Evolutionary conservation across 2,329 filamentous ascomycete genomes (phyloP).

Genomic region (Penicillium italicum): DNA sequence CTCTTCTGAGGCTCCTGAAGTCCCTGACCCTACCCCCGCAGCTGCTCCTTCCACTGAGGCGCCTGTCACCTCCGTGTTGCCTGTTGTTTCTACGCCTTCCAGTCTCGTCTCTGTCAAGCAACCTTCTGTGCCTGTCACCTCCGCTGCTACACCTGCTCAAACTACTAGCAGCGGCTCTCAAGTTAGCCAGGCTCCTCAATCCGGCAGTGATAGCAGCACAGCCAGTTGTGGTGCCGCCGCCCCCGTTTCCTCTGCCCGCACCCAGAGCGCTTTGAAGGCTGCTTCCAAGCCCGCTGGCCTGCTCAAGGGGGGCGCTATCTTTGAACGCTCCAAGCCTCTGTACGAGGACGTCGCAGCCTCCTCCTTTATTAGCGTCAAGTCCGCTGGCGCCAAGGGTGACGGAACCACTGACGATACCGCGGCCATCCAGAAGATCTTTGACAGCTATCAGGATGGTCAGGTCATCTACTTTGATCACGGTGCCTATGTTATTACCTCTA

Average conservation of each 20-base stretch:
- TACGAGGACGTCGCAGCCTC: constrained; percentile 67
- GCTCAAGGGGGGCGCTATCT: constrained; percentile 64
- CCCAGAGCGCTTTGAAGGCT: constrained; percentile 58
- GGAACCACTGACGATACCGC: constrained; percentile 82
- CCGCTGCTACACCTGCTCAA: constrained; percentile 10
- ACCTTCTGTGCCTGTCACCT: constrained; percentile 4
- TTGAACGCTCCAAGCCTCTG: constrained; percentile 83
- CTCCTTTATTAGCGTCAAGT: constrained; percentile 79
- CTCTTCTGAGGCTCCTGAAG: constrained; percentile 2
- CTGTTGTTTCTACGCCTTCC: background rate
- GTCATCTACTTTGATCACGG: constrained; percentile 64
- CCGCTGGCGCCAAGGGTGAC: constrained; percentile 79
- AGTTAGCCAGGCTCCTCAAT: constrained; percentile 6
- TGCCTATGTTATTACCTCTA: constrained; percentile 59
- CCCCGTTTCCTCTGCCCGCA: constrained; percentile 38
- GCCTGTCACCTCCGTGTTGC: constrained; percentile 5
- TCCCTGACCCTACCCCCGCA: constrained; percentile 5
- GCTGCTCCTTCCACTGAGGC: constrained; percentile 8
- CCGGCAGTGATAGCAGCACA: constrained; percentile 15
- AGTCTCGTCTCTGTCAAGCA: background rate
- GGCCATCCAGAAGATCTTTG: constrained; percentile 74
- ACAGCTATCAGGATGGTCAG: constrained; percentile 59
- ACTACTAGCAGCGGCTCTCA: constrained; percentile 7
- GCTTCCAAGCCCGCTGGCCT: constrained; percentile 65
- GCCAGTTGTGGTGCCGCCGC: constrained; percentile 26